These are phyloP conservation scores for Iberis amara DNA, from an alignment of 441 rosid genomes.

Conservation along the genomic window DNA sequence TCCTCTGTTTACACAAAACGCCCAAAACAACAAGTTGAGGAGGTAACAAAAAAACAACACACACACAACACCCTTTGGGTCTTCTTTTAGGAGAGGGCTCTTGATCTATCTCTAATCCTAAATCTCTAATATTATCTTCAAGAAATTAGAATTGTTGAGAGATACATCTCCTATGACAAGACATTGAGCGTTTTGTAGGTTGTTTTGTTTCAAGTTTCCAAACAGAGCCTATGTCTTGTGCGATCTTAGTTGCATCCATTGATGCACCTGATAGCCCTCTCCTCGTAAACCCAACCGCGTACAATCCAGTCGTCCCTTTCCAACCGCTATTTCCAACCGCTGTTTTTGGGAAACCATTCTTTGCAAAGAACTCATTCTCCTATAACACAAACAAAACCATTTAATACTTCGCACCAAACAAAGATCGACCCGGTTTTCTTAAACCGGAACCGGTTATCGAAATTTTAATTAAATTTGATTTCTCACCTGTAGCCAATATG, in stretches of 20 bases:
- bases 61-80: conserved; percentile 26
- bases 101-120: conserved; percentile 25
- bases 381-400: conserved; percentile 19
- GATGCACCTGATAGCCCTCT: conserved; percentile 86
- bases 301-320: conserved; percentile 78
- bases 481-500: conserved; percentile 68
- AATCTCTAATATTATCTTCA: conserved; percentile 15
- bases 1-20: conserved; percentile 48
- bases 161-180: conserved; percentile 70
- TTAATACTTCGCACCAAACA: not conserved
- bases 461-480: conserved; percentile 1
- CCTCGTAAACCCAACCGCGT: conserved; percentile 89
- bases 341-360: conserved; percentile 69
- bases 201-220: conserved; percentile 65
- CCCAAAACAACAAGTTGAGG: conserved; percentile 43
- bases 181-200: conserved; percentile 39
- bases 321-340: conserved; percentile 55
- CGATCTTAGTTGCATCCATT: conserved; percentile 56
- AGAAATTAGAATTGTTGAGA: conserved; percentile 50
- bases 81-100: conserved; percentile 53
- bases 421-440: not conserved
- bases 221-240: conserved; percentile 62
- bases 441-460: conserved; percentile 1
- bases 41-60: conserved; percentile 29
- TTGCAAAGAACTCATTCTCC: conserved; percentile 72